Base-by-base conservation (phyloP, 345 rosid genomes). In the Sisymbrium altissimum region DNA sequence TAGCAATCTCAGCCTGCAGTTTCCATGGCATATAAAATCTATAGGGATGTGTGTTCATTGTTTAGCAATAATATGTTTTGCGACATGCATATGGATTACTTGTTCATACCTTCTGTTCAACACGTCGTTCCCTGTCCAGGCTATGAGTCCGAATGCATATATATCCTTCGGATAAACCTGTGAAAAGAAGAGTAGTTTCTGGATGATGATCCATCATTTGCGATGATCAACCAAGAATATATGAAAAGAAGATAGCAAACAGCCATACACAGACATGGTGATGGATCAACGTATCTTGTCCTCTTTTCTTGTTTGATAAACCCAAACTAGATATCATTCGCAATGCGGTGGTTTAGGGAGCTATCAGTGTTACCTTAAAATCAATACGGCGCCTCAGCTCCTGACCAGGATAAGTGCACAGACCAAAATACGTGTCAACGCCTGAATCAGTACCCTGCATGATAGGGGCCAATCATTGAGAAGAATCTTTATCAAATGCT, bases 101-200 rank as follows among this genome's bases (percentile, higher is more conserved):
- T 63, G 6, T 55, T 48, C 48, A 32, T 84, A 87, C 99, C 97
- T 86, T 75, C 99, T 81, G 81, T 95, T 95, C 60, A 95, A 70
- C 40, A 91, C 96, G 32, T 92, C 97, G 83, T 91, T 88, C 41
- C 99, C 99, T 9, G 97, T 95, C 99, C 99, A 92, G 6, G 96
- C 89, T 83, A 95, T 80, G 65, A 95, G 83, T 76, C 99, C 97
- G 69, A 87, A 92, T 9, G 97, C 96, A 78, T 92, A 79, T 30
- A 90, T 92, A 66, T 87, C 92, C 82, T 84, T 87, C 10, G 99
- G 99, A 83, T 85, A 92, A 9, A 88, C 99, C 99, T 95, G 55
- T 33, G 71, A 14, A 69, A 29, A 44, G 11, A 48, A 54, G 56
- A 44, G 11, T 27, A 1, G 9, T 69, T 25, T 21, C 9, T 23